Percentiles rank a stretch among this genome's conserved stretches.
phyloP scores from a whole-genome alignment of 345 rosid species.

The Euclidium syriacum region DNA sequence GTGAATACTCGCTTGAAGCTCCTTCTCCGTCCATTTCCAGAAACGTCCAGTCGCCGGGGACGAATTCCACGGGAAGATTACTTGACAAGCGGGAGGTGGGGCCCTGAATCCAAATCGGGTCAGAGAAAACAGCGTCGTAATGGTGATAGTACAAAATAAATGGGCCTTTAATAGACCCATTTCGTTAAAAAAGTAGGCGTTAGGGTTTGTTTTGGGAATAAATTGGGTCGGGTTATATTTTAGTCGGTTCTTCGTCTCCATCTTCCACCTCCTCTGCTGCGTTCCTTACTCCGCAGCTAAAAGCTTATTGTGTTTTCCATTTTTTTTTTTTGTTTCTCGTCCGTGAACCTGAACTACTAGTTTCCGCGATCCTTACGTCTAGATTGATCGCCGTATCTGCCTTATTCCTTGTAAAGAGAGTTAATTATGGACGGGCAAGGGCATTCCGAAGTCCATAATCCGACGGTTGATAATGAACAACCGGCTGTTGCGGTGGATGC shows the following conservation, averaged over 20 bases:
- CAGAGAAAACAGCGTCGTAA: background rate
- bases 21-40: conserved; percentile 14
- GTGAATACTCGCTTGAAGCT: conserved; percentile 9
- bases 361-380: conserved; percentile 8
- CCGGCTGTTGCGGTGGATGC: conserved; percentile 4
- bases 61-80: background rate
- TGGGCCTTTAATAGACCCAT: conserved; percentile 20
- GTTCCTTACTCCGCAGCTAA: background rate
- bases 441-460: conserved; percentile 29
- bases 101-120: background rate
- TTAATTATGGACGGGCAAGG: conserved; percentile 33
- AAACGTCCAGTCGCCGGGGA: background rate
- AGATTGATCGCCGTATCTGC: conserved; percentile 2
- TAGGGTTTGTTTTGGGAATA: conserved; percentile 21
- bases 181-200: background rate
- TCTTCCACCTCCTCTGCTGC: conserved; percentile 20
- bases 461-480: conserved; percentile 11
- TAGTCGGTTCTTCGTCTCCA: conserved; percentile 31
- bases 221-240: conserved; percentile 30
- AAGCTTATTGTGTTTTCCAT: background rate
- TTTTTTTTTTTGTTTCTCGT: background rate
- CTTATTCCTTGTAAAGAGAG: background rate
- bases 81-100: background rate
- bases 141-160: background rate
- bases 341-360: background rate